These are phyloP conservation scores for Magnaporthiopsis poae DNA, from an alignment of 2,329 filamentous ascomycete genomes.

Conservation along the genomic window DNA sequence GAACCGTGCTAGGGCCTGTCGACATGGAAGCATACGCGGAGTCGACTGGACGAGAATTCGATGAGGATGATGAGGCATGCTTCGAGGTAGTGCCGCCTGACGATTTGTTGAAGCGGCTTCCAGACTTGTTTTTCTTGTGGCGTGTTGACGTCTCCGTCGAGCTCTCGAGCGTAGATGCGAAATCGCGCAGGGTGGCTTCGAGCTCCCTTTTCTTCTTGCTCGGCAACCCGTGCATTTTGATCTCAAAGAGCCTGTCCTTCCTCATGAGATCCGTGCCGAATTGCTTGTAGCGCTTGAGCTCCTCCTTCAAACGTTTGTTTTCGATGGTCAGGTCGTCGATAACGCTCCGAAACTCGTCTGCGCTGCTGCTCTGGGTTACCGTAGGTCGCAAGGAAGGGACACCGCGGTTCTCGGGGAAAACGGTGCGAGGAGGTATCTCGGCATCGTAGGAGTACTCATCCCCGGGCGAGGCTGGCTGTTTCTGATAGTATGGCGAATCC, in stretches of 20 bases:
- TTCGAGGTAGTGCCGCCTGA: constrained; percentile 36
- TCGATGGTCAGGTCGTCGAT: constrained; percentile 81
- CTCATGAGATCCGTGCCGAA: constrained; percentile 56
- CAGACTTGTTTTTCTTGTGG: constrained; percentile 29
- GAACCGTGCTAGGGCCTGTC: constrained; percentile 35
- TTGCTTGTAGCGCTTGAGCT: constrained; percentile 61
- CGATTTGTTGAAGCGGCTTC: constrained; percentile 29
- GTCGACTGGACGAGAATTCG: constrained; percentile 43
- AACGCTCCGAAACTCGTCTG: constrained; percentile 68
- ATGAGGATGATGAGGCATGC: constrained; percentile 43
- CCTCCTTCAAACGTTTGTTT: constrained; percentile 68
- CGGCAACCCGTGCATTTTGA: constrained; percentile 66
- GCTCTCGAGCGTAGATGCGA: constrained; percentile 53
- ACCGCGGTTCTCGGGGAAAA: constrained; percentile 4
- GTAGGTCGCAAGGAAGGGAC: constrained; percentile 20
- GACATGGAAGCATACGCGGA: constrained; percentile 64
- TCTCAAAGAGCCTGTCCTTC: constrained; percentile 72
- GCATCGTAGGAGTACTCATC: constrained; percentile 23
- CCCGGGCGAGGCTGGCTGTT: constrained; percentile 41
- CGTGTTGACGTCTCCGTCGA: constrained; percentile 33
- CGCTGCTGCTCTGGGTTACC: constrained; percentile 46
- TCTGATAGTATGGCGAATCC: constrained; percentile 47
- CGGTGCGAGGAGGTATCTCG: not conserved
- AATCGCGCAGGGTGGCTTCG: constrained; percentile 62
- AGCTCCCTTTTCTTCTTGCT: constrained; percentile 65